Evolutionary conservation across 129 eudicot genomes (phyloP).

Genomic region (sunflower (Helianthus annuus)): DNA sequence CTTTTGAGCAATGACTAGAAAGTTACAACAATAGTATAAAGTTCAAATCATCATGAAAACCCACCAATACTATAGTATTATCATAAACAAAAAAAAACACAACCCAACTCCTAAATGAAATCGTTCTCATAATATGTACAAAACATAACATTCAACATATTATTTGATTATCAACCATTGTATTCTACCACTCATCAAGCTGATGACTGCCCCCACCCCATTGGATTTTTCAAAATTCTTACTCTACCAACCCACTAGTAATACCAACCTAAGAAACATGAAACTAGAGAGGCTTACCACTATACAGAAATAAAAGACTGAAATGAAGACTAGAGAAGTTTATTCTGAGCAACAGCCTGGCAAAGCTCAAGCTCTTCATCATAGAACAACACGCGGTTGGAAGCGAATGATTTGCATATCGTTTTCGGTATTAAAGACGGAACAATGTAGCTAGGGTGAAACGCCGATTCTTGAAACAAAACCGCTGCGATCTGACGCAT

Average conservation of each 20-base stretch:
- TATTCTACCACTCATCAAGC: constrained; percentile 29
- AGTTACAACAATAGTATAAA: background rate
- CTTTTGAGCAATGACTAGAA: background rate
- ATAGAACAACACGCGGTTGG: constrained; percentile 81
- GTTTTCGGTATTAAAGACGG: constrained; percentile 70
- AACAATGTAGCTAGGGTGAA: constrained; percentile 62
- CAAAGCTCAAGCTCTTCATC: constrained; percentile 91
- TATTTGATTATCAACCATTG: constrained; percentile 27
- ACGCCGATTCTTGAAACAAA: constrained; percentile 78
- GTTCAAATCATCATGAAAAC: constrained; percentile 4
- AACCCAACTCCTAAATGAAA: constrained; percentile 25
- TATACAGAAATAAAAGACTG: constrained; percentile 18
- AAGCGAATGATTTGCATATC: constrained; percentile 79
- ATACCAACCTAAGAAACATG: constrained; percentile 24
- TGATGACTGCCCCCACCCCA: constrained; percentile 22
- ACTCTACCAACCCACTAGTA: constrained; percentile 31
- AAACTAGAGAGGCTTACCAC: constrained; percentile 13
- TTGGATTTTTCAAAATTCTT: constrained; percentile 28
- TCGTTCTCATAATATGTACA: constrained; percentile 35
- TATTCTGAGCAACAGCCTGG: constrained; percentile 97
- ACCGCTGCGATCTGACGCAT: constrained; percentile 89
- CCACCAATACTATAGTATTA: constrained; percentile 21
- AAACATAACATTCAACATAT: constrained; percentile 30
- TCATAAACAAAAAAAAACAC: constrained; percentile 10
- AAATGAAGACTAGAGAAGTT: constrained; percentile 60